Conservation (phyloP, 2,329 filamentous ascomycete genomes). For the Diaporthe humulicola region DNA sequence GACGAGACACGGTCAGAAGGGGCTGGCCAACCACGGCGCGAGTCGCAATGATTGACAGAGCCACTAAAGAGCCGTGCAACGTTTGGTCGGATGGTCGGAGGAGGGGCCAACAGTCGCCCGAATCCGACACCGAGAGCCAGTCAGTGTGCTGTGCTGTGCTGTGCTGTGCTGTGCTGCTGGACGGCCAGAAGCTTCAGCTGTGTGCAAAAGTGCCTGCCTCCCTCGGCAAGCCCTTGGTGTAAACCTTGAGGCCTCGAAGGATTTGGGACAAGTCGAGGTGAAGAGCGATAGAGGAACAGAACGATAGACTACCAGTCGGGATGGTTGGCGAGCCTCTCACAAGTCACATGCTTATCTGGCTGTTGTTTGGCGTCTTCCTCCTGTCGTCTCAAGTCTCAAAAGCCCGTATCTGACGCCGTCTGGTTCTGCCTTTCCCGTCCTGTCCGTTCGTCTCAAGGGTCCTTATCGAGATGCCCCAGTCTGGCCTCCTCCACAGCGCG, state of each 20-base stretch:
- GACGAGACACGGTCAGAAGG: background rate
- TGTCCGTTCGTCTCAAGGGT: background rate
- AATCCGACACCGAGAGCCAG: slow-evolving; percentile 17
- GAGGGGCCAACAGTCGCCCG: background rate
- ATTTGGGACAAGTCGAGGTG: background rate
- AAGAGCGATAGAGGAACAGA: background rate
- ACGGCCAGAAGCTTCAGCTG: background rate
- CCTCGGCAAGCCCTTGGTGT: slow-evolving; percentile 1
- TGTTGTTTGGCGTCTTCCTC: background rate
- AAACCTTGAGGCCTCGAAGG: background rate
- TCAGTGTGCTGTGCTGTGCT: background rate
- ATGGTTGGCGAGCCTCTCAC: background rate
- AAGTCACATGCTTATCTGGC: slow-evolving; percentile 11
- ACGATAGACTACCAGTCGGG: background rate
- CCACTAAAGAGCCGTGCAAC: slow-evolving; percentile 17
- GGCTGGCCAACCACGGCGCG: background rate
- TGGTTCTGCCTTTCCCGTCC: no score
- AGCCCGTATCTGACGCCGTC: background rate
- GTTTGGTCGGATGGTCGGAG: slow-evolving; percentile 10
- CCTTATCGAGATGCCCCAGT: slow-evolving; percentile 23
- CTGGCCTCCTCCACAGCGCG: slow-evolving; percentile 17
- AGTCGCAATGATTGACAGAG: slow-evolving; percentile 18
- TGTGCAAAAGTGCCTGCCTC: background rate
- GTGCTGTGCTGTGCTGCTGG: background rate
- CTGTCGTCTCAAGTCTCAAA: background rate